Evolutionary conservation across 1,284 basidiomycete genomes (phyloP).

Genomic region (Ceratobasidium sp.): DNA sequence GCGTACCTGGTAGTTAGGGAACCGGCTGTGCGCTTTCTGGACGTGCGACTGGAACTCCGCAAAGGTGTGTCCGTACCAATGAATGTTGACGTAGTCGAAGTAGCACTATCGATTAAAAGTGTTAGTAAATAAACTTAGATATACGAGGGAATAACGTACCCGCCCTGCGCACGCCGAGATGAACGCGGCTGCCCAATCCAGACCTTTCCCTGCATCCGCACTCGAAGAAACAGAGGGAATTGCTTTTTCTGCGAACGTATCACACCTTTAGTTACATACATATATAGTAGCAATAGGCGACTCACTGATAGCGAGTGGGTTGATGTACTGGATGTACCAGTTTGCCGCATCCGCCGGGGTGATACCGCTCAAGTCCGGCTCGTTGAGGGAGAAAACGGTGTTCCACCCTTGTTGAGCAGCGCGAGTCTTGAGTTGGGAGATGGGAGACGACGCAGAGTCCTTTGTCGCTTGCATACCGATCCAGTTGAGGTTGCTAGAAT

Average conservation of each 20-base stretch:
- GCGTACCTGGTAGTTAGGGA: constrained; percentile 32
- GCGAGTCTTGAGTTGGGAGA: constrained; percentile 36
- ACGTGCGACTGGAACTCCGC: constrained; percentile 41
- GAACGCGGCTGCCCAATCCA: neutral
- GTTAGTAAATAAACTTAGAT: neutral
- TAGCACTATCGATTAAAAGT: constrained; percentile 14
- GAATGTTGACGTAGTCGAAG: constrained; percentile 45
- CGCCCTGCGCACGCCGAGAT: neutral
- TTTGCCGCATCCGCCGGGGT: constrained; percentile 12
- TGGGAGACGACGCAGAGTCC: constrained; percentile 37
- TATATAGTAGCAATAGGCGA: neutral
- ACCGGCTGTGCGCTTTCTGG: constrained; percentile 37
- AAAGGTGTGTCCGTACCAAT: constrained; percentile 44
- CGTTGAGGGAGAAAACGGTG: constrained; percentile 17
- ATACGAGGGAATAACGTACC: neutral
- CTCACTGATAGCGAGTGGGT: constrained; percentile 23
- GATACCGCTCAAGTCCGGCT: constrained; percentile 15
- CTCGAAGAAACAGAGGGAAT: neutral
- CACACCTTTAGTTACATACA: neutral
- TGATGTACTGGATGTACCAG: constrained; percentile 30
- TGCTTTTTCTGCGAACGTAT: neutral
- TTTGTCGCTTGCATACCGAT: constrained; percentile 33
- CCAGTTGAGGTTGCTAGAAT: constrained; percentile 36
- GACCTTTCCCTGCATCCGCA: neutral
- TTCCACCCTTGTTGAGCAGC: neutral